A percentile compares a stretch with the other conserved stretches of the same genome.
Conservation (phyloP, 208 protist genomes). For the Crithidia bombi region DNA sequence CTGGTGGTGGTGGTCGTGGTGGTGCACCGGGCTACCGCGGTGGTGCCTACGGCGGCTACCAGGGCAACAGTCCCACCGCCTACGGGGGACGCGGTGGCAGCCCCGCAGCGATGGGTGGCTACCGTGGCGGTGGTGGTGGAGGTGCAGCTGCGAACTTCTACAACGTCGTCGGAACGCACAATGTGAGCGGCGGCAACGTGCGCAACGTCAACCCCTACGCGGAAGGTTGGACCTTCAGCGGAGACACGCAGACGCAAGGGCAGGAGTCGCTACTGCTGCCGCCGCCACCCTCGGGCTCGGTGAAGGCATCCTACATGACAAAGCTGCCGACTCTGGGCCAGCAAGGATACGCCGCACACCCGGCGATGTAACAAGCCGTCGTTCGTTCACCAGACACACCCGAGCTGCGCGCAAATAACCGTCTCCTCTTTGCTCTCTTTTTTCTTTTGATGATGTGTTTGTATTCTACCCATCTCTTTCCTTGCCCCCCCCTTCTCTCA, state of each 20-base stretch:
- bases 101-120: constrained; percentile 13
- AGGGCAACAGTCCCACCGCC: neutral
- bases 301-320: constrained; percentile 3
- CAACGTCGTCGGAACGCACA: constrained; percentile 3
- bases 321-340: neutral
- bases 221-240: constrained; percentile 31
- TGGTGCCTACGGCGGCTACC: constrained; percentile 14
- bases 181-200: constrained; percentile 13
- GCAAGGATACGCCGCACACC: constrained; percentile 9
- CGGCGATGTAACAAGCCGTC: neutral
- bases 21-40: neutral
- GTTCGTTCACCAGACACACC: too few relatives aligned
- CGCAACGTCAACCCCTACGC: constrained; percentile 36
- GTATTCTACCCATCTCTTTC: too few relatives aligned
- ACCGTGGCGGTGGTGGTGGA: constrained; percentile 22
- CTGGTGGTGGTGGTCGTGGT: constrained; percentile 13
- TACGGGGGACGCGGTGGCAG: constrained; percentile 2
- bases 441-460: too few relatives aligned
- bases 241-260: constrained; percentile 10
- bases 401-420: too few relatives aligned
- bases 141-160: neutral
- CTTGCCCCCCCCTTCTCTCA: too few relatives aligned
- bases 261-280: neutral
- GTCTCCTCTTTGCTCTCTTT: too few relatives aligned
- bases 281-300: neutral